phyloP scores from a whole-genome alignment of 2,329 filamentous ascomycete species.

The Capronia americana region DNA sequence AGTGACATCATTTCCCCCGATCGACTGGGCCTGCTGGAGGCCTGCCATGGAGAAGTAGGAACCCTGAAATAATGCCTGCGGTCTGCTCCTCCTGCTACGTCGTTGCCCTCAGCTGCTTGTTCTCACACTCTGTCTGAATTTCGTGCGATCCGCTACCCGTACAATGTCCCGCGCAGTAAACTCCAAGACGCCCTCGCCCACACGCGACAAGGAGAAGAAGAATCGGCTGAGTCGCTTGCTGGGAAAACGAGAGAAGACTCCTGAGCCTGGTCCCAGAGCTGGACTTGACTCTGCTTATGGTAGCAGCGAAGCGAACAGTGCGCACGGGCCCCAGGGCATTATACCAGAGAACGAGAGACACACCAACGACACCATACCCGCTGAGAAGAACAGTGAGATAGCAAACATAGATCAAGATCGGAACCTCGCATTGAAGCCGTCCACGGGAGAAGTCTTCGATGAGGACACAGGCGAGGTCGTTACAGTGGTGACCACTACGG shows the following conservation, averaged over 20 bases:
- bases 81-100: not conserved
- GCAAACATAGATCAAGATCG: slow-evolving; percentile 37
- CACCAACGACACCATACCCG: slow-evolving; percentile 34
- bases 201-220: slow-evolving; percentile 60
- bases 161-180: slow-evolving; percentile 30
- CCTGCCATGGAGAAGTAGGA: slow-evolving; percentile 12
- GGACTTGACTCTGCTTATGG: slow-evolving; percentile 38
- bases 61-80: slow-evolving; percentile 23
- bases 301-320: slow-evolving; percentile 34
- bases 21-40: slow-evolving; percentile 9
- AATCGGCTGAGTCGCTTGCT: slow-evolving; percentile 67
- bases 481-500: slow-evolving; percentile 39
- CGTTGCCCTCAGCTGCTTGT: not conserved
- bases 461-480: slow-evolving; percentile 40
- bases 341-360: slow-evolving; percentile 19
- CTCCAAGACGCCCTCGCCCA: slow-evolving; percentile 19
- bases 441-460: slow-evolving; percentile 39
- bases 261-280: slow-evolving; percentile 15
- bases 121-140: slow-evolving; percentile 1
- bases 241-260: slow-evolving; percentile 49
- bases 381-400: slow-evolving; percentile 38
- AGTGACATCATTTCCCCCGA: slow-evolving; percentile 29
- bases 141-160: not conserved
- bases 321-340: slow-evolving; percentile 20
- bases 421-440: slow-evolving; percentile 37